Base-by-base conservation (phyloP, 2,329 filamentous ascomycete genomes). In the Parastagonospora avenae region DNA sequence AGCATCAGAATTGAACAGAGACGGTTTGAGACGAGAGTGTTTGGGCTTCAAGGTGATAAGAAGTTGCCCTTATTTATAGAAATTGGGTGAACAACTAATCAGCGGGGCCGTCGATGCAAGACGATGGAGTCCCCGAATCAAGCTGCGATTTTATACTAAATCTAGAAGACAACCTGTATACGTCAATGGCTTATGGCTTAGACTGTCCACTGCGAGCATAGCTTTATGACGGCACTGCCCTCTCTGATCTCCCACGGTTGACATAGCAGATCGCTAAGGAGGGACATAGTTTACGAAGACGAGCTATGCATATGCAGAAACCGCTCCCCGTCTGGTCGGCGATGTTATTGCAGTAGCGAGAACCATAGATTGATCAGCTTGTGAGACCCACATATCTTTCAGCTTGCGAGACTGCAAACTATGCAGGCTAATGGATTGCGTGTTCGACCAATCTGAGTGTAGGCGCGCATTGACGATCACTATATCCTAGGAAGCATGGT, bases 341-440 rank as follows among this genome's bases (percentile, higher is more conserved):
- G 46, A 48, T 19, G 11, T 41, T 5, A 35, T 11, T 48, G 46
- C 46, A 48, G 30, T 32, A 48, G 16, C 12, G 31, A 42, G 44
- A 19, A 36, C 36, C 44, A 41, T 30, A 29, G 15, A 8, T 32
- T 33, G 28, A 14, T 32, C 28, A 38, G 19, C 32, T 30, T 16
- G 15, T 28, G 16, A 15, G 14, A 11, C 8, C 31, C 19, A 24
- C 8, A 30, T 14, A 8, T 32, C 27, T 16, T 15, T 32, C 28
- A 38, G 19, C 32, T 16, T 16, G 15, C 35, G 16, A 15, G 14
- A 11, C 8, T 31, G 29, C 27, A 35, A 9, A 46, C 43, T 14
- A 27, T 19, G 15, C 5, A n/a, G 39, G 43, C 35, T 46, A 32
- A 9, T 9, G 28, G 27, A 8, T 14, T 5, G 11, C 8, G 19